These are phyloP conservation scores for Grammothele lineata DNA, from an alignment of 768 basidiomycete genomes.

Conservation along the genomic window DNA sequence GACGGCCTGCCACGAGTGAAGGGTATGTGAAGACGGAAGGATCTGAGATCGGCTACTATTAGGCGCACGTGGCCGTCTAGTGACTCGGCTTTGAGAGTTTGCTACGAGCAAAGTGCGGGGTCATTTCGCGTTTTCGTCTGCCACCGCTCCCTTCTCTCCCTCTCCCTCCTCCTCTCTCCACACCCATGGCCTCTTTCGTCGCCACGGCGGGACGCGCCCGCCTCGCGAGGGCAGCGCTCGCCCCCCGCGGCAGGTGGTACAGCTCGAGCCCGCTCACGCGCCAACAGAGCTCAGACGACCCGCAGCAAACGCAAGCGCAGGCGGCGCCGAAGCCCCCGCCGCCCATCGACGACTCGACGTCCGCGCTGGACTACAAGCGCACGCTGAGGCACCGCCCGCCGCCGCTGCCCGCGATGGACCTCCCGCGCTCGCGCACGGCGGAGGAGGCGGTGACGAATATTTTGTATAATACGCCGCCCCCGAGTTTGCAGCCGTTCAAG, in stretches of 20 bases:
- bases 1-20: too few species aligned
- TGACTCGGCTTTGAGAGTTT: too few species aligned
- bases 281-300: background rate
- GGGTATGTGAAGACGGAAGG: too few species aligned
- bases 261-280: slow-evolving; percentile 10
- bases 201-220: slow-evolving; percentile 12
- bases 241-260: background rate
- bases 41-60: too few species aligned
- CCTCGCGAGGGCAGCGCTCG: slow-evolving; percentile 1
- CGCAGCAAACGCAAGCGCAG: too few species aligned
- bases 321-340: slow-evolving; percentile 70
- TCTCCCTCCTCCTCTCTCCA: too few species aligned
- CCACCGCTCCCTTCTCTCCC: too few species aligned
- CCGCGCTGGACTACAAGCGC: slow-evolving; percentile 92
- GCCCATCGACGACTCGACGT: slow-evolving; percentile 89
- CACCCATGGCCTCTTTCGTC: slow-evolving; percentile 13
- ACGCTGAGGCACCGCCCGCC: slow-evolving; percentile 70
- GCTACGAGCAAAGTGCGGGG: too few species aligned
- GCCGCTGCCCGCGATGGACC: slow-evolving; percentile 78
- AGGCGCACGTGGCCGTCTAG: too few species aligned
- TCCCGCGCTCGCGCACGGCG: slow-evolving; percentile 79
- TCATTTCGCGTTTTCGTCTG: too few species aligned
- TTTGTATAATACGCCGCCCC: slow-evolving; percentile 92
- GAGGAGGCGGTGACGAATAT: slow-evolving; percentile 98
- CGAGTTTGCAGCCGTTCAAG: slow-evolving; percentile 88